A percentile compares a stretch with the other conserved stretches of the same genome.
Conservation (phyloP, 352 stramenopile genomes). For the Phytopythium vexans region DNA sequence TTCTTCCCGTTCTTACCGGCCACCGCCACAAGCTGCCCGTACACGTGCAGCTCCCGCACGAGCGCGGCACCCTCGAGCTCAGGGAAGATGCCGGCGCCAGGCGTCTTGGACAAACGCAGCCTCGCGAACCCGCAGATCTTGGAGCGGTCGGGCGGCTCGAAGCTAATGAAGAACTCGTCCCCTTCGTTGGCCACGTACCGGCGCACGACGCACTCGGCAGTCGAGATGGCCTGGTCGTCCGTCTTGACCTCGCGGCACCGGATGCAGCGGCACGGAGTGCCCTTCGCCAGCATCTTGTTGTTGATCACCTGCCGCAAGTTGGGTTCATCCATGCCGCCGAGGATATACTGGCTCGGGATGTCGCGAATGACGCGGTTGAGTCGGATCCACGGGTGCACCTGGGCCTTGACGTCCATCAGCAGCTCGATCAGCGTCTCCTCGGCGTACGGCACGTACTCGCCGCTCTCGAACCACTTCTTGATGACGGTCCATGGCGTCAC, state of each 20-base stretch:
- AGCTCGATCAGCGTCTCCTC: conserved; percentile 88
- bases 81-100: conserved; percentile 69
- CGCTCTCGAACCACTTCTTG: conserved; percentile 89
- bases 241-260: conserved; percentile 90
- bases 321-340: conserved; percentile 90
- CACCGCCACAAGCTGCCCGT: conserved; percentile 81
- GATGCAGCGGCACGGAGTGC: conserved; percentile 86
- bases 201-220: conserved; percentile 66
- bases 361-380: conserved; percentile 93
- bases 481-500: conserved; percentile 90
- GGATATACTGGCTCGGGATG: conserved; percentile 93
- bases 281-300: conserved; percentile 73
- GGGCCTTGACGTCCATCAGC: conserved; percentile 86
- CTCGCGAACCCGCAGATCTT: conserved; percentile 92
- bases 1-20: conserved; percentile 38
- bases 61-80: conserved; percentile 78
- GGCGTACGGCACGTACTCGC: conserved; percentile 86
- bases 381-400: conserved; percentile 94
- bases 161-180: conserved; percentile 91
- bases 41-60: conserved; percentile 90
- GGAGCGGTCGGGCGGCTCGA: conserved; percentile 84
- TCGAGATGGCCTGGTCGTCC: conserved; percentile 73
- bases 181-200: conserved; percentile 86
- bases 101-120: conserved; percentile 69
- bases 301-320: conserved; percentile 90